Percentiles rank a stretch among this genome's conserved stretches.
These are phyloP conservation scores for Saururus chinensis DNA, from an alignment of 164 flowering plant genomes.

Conservation along the genomic window DNA sequence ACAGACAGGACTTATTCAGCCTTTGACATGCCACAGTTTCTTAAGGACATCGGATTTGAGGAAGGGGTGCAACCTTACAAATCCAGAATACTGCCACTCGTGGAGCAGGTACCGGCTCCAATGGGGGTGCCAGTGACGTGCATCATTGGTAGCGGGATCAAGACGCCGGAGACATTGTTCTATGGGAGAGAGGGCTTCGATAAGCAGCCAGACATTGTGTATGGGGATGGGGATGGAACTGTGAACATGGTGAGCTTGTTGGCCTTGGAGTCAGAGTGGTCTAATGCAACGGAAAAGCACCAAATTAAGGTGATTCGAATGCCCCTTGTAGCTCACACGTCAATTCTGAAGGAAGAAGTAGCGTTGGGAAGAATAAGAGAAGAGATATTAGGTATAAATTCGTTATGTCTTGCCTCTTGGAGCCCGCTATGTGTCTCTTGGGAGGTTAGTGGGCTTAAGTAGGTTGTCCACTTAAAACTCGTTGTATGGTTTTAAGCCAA, in stretches of 20 bases:
- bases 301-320: slow-evolving; percentile 32
- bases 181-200: slow-evolving; percentile 54
- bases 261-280: slow-evolving; percentile 47
- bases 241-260: slow-evolving; percentile 62
- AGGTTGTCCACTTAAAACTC: too few species aligned
- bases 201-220: slow-evolving; percentile 51
- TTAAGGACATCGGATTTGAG: slow-evolving; percentile 59
- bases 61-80: slow-evolving; percentile 52
- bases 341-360: slow-evolving; percentile 32
- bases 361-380: slow-evolving; percentile 35
- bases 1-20: slow-evolving; percentile 38
- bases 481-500: too few species aligned
- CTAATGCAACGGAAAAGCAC: slow-evolving; percentile 14
- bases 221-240: slow-evolving; percentile 99
- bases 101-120: slow-evolving; percentile 25
- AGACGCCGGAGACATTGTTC: slow-evolving; percentile 59
- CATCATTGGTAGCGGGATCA: slow-evolving; percentile 51
- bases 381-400: slow-evolving; percentile 39
- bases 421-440: too few species aligned
- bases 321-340: slow-evolving; percentile 43
- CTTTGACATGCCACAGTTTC: slow-evolving; percentile 34
- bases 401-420: slow-evolving; percentile 7
- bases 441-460: too few species aligned
- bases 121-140: slow-evolving; percentile 55
- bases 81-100: slow-evolving; percentile 45